These are phyloP conservation scores for Helminthosporium solani DNA, from an alignment of 2,329 filamentous ascomycete species.

Conservation along the genomic window DNA sequence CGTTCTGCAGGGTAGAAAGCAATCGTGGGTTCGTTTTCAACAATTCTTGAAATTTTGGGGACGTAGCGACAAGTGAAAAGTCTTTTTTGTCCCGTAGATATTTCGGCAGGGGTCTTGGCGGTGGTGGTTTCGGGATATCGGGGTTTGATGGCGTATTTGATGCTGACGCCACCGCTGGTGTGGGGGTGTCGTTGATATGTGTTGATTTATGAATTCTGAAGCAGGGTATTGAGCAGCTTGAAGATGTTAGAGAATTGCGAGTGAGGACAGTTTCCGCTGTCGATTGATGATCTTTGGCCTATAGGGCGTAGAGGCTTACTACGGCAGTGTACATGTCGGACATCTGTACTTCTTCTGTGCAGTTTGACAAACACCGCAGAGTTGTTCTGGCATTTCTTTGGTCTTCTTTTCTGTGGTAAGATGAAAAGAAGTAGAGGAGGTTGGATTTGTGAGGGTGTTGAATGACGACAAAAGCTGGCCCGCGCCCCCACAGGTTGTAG, in stretches of 20 bases:
- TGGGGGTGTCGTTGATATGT: slow-evolving; percentile 13
- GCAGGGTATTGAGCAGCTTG: slow-evolving; percentile 35
- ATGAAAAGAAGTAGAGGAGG: no score
- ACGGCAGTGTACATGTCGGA: slow-evolving; percentile 49
- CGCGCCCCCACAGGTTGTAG: no score
- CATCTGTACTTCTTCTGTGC: slow-evolving; percentile 54
- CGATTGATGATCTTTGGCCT: no score
- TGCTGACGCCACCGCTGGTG: neutral
- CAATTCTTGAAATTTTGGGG: slow-evolving; percentile 27
- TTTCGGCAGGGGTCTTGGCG: slow-evolving; percentile 30
- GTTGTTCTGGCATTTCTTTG: slow-evolving; percentile 29
- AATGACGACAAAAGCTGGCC: slow-evolving; percentile 3
- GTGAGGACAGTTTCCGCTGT: no score
- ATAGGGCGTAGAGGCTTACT: slow-evolving; percentile 43
- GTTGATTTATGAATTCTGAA: slow-evolving; percentile 35
- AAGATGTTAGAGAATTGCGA: neutral
- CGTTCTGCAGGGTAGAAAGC: slow-evolving; percentile 28
- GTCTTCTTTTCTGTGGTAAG: neutral
- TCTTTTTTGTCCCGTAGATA: slow-evolving; percentile 35
- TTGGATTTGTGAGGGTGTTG: no score
- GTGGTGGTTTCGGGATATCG: slow-evolving; percentile 27
- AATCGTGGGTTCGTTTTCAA: slow-evolving; percentile 29
- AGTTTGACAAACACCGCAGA: slow-evolving; percentile 48
- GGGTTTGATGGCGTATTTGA: slow-evolving; percentile 2
- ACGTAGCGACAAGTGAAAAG: slow-evolving; percentile 33